Evolutionary conservation across 768 basidiomycete genomes (phyloP), one percentile per base, ranked within the genome.

Genomic region (Tylopilus plumbeoviolaceoides): DNA sequence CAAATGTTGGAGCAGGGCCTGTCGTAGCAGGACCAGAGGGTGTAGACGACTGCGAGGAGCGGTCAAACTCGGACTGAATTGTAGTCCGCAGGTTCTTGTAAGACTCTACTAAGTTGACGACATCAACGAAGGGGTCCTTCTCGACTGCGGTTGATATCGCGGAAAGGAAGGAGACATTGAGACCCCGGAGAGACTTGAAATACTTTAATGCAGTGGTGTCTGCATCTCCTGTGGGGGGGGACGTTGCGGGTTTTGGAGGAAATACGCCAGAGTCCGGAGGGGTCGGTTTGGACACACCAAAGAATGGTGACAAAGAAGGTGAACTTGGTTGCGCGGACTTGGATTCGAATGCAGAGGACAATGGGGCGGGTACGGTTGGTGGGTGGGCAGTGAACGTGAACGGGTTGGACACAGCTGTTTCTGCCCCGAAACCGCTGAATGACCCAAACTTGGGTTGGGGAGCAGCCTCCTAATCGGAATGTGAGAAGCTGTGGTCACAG

Each of bases 121-220:
- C 63, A 55, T 91, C 85, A n/a, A 70, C 64, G 64, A 89, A 90
- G 2, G 88, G 84, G 68, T 91, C 87, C 15, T 77, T 71, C 45
- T 85, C 80, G 20, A 87, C 72, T 20, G 80, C 78, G 53, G 78
- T 77, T 28, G 78, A 73, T 49, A 88, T 65, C 14, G 79, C 76
- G n/a, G 77, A 71, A 21, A 86, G 64, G 54, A 90, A 73, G 3
- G 85, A 87, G 31, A 78, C 68, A 61, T 91, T 91, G 39, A 91
- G 75, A 14, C 87, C 88, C 33, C 89, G 83, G n/a, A 91, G 76
- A 23, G 82, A 79, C 38, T 72, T 79, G 70, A 82, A 89, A 63
- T 84, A 89, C 48, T 80, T 79, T 15, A 81, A 59, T 33, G 76
- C 74, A 23, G 61, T 55, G 15, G 60, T 59, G 30, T 71, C 61